These are phyloP conservation scores for Yamadazyma sp. DNA, from an alignment of 805 yeast genomes.

Conservation along the genomic window DNA sequence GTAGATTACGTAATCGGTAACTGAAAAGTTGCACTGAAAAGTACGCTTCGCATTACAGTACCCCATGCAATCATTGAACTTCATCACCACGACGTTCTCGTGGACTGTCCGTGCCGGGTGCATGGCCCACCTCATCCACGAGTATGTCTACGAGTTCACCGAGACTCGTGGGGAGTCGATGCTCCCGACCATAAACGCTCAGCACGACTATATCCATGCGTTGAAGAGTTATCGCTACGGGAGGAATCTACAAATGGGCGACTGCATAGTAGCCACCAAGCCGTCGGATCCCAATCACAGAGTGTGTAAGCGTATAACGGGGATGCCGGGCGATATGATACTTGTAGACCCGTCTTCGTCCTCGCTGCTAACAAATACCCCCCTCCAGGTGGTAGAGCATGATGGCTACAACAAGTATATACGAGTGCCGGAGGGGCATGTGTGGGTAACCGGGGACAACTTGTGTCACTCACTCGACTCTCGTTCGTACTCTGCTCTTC, in stretches of 20 bases:
- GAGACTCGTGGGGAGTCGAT: constrained; percentile 92
- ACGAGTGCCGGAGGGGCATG: constrained; percentile 88
- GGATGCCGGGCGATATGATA: constrained; percentile 92
- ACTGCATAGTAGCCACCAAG: constrained; percentile 80
- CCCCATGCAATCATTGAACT: constrained; percentile 11
- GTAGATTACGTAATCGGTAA: too few species aligned
- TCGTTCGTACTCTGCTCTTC: constrained; percentile 84
- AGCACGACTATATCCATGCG: constrained; percentile 78
- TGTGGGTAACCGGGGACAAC: constrained; percentile 97
- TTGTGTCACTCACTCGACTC: constrained; percentile 85
- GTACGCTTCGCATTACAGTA: too few species aligned
- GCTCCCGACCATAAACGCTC: constrained; percentile 82
- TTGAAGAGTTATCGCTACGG: constrained; percentile 66
- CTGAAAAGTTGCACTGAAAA: too few species aligned
- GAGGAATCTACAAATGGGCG: constrained; percentile 71
- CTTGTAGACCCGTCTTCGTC: constrained; percentile 75
- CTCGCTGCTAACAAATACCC: constrained; percentile 38
- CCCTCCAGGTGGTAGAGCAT: constrained; percentile 24
- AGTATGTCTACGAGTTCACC: constrained; percentile 68
- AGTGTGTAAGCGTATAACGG: constrained; percentile 91
- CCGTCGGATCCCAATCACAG: constrained; percentile 85
- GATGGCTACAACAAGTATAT: constrained; percentile 58
- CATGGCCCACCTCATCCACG: constrained; percentile 63
- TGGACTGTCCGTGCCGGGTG: constrained; percentile 63
- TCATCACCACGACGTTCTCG: constrained; percentile 37